phyloP scores from a whole-genome alignment of 345 rosid genomes.

The Tarenaya hassleriana region DNA sequence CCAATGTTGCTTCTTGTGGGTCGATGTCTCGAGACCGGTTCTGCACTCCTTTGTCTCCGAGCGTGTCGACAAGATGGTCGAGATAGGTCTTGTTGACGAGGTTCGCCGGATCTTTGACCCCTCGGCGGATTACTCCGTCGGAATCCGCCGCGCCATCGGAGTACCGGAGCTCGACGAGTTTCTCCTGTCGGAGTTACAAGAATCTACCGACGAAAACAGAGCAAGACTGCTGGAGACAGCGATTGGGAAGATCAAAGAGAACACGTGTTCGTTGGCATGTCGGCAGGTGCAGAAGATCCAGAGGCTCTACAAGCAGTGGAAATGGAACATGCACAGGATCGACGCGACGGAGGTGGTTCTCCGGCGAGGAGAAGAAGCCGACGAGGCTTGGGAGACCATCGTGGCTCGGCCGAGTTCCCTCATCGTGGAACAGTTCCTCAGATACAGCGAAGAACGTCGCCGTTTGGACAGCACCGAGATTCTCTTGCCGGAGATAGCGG shows the following conservation, averaged over 20 bases:
- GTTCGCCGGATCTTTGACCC: conserved; percentile 51
- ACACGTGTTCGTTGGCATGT: conserved; percentile 44
- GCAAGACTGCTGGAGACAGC: conserved; percentile 39
- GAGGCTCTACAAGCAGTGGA: conserved; percentile 43
- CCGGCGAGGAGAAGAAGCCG: conserved; percentile 44
- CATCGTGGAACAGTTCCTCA: conserved; percentile 48
- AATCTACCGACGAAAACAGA: conserved; percentile 19
- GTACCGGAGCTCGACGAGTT: conserved; percentile 66
- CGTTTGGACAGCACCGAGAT: conserved; percentile 26
- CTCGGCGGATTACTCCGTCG: conserved; percentile 39
- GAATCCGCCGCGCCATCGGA: conserved; percentile 76
- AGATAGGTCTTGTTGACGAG: conserved; percentile 62
- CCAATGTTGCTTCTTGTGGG: conserved; percentile 77
- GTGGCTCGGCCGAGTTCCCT: conserved; percentile 51
- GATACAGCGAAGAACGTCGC: conserved; percentile 18
- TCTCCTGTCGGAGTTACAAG: conserved; percentile 32
- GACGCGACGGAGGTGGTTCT: conserved; percentile 72
- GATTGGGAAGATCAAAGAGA: conserved; percentile 52
- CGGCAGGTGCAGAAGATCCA: conserved; percentile 57
- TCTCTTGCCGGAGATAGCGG: conserved; percentile 25
- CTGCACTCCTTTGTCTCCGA: conserved; percentile 60
- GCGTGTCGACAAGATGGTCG: conserved; percentile 74
- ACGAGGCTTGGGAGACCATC: conserved; percentile 55
- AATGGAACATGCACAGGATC: conserved; percentile 61
- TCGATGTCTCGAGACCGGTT: conserved; percentile 56